Conservation (phyloP, 2,329 filamentous ascomycete genomes). For the Fusarium tanahbumbuense region DNA sequence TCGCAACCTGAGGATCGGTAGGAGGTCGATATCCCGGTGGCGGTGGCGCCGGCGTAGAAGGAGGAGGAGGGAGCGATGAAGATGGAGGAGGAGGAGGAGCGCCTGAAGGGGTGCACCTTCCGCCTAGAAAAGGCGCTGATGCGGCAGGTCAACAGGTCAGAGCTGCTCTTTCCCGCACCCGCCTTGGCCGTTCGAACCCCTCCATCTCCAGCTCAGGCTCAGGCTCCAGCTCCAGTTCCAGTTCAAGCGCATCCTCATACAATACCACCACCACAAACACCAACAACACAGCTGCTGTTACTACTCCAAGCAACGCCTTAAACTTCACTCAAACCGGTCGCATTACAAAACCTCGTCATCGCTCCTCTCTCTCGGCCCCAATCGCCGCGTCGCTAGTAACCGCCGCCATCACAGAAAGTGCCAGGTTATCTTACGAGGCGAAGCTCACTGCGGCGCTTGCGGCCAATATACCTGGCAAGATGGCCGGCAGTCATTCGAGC, state of each 20-base stretch:
- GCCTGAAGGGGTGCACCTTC: conserved; percentile 29
- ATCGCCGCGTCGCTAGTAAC: conserved; percentile 37
- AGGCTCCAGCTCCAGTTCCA: conserved; percentile 11
- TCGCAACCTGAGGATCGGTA: conserved; percentile 85
- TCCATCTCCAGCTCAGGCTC: conserved; percentile 31
- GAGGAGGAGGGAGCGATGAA: conserved; percentile 67
- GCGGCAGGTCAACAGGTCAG: conserved; percentile 37
- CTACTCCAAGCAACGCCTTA: conserved; percentile 9
- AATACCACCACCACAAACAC: conserved; percentile 26
- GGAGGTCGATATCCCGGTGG: conserved; percentile 87
- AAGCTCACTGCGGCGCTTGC: conserved; percentile 35
- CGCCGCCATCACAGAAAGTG: conserved; percentile 38
- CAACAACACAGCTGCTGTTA: conserved; percentile 2
- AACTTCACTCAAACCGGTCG: conserved; percentile 43
- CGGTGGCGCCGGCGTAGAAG: conserved; percentile 73
- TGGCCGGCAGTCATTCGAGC: conserved; percentile 30
- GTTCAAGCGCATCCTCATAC: conserved; percentile 30
- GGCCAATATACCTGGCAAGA: conserved; percentile 23
- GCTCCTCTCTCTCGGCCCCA: conserved; percentile 36
- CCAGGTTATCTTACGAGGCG: conserved; percentile 37
- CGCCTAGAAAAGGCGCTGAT: conserved; percentile 40
- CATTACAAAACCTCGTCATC: conserved; percentile 44
- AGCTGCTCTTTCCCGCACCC: conserved; percentile 39
- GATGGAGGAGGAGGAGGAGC: conserved; percentile 51
- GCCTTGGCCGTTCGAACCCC: conserved; percentile 34